Base-by-base conservation (phyloP, 2,329 filamentous ascomycete genomes). In the Neofusicoccum laricinum region DNA sequence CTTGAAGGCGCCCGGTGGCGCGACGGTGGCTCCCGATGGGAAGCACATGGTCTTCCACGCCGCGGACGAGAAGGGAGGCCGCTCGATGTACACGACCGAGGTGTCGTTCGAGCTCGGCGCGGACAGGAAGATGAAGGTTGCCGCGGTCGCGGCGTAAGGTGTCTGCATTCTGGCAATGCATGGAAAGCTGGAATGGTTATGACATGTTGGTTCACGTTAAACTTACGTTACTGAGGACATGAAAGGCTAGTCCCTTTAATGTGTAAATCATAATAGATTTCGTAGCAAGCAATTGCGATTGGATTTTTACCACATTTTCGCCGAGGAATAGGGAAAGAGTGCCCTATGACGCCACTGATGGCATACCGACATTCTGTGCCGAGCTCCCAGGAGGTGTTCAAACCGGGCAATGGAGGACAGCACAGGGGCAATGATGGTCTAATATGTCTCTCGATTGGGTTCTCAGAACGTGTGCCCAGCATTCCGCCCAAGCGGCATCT, bases 1-100 rank as follows among this genome's bases (percentile, higher is more conserved):
- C 4, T n/a, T 68, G 38, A 48, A 34, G 25, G 66, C 66, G 11
- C 67, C 67, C 1, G 67, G 67, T 4, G 67, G 67, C 43, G 67
- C 66, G 5, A 41, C 49, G 25, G 43, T 63, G 1, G 66, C 64
- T 11, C 57, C 59, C 4, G 64, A 65, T n/a, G 64, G 50, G 5
- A 30, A 55, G 53, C 57, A 58, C 59, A 43, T 65, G 17, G 57
- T 64, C 25, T 65, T 63, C 40, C 64, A 65, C 36, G 63, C 55
- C 4, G n/a, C 34, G 15, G 46, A 61, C 15, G 10, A 12, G 2
- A 46, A 57, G 4, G 57, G 53, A 8, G 43, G 55, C 14, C 21
- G 63, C 1, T 21, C 55, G 7, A 65, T 65, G 63, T 61, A 55
- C 21, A 57, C 55, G 25, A 45, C 63, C 8, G 32, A 51, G n/a